Evolutionary conservation across 1,284 basidiomycete species (phyloP).

Genomic region (Malassezia furfur): DNA sequence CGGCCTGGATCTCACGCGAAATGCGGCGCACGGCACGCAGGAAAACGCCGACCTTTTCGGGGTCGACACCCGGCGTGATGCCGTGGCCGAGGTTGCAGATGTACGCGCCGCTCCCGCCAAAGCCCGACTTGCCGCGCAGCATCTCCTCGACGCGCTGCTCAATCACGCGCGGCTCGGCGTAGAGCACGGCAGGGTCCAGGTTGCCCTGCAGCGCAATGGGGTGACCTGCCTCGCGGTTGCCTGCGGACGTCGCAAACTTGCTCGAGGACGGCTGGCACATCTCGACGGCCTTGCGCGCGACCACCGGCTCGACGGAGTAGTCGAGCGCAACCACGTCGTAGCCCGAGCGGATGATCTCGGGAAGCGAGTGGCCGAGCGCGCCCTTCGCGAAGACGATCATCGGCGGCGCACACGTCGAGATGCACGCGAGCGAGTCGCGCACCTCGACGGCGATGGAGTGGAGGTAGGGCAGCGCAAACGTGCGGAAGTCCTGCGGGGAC

Average conservation of each 20-base stretch:
- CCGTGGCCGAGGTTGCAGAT: constrained; percentile 96
- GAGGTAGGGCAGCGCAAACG: constrained; percentile 43
- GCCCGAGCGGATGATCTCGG: constrained; percentile 41
- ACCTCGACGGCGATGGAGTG: constrained; percentile 38
- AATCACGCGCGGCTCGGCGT: constrained; percentile 69
- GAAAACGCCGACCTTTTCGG: constrained; percentile 40
- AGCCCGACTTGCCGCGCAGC: constrained; percentile 59
- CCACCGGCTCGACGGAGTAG: constrained; percentile 41
- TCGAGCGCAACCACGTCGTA: constrained; percentile 47
- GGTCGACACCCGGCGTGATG: constrained; percentile 54
- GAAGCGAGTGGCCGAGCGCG: constrained; percentile 40
- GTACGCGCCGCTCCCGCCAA: constrained; percentile 55
- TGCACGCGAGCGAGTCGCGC: constrained; percentile 35
- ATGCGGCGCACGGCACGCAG: constrained; percentile 41
- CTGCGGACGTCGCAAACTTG: constrained; percentile 21
- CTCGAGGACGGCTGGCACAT: constrained; percentile 15
- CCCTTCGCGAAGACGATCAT: constrained; percentile 47
- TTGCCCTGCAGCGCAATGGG: constrained; percentile 82
- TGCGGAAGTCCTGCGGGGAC: constrained; percentile 44
- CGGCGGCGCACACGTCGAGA: constrained; percentile 32
- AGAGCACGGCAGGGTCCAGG: constrained; percentile 78
- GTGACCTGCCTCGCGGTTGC: constrained; percentile 36
- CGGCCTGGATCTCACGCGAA: constrained; percentile 29
- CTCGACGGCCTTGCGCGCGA: constrained; percentile 38
- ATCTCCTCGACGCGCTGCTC: constrained; percentile 71